A percentile compares a stretch with the other conserved stretches of the same genome.
phyloP scores from a whole-genome alignment of 345 rosid species.

The Populus davidiana region DNA sequence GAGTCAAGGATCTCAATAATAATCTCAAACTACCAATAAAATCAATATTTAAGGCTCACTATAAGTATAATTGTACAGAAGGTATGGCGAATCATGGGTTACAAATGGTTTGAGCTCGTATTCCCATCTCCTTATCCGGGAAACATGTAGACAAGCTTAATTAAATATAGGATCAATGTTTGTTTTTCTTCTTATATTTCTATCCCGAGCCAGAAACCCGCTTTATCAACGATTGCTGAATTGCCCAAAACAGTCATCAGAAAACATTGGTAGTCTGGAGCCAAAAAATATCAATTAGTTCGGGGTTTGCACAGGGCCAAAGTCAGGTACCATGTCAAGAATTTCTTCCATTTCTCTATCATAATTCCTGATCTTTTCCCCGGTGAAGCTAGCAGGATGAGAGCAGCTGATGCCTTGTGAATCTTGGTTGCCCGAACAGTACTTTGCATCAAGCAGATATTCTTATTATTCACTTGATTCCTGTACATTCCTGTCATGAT shows the following conservation, averaged over 20 bases:
- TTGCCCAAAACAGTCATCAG: not conserved
- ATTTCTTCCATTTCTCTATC: not conserved
- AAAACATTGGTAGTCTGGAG: not conserved
- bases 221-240: not conserved
- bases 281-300: not conserved
- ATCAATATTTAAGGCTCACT: not conserved
- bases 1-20: too few species aligned
- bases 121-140: not conserved
- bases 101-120: not conserved
- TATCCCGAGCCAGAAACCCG: not conserved
- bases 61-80: not conserved
- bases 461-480: constrained; percentile 2
- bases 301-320: not conserved
- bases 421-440: constrained; percentile 6
- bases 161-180: not conserved
- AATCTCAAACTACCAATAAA: not conserved
- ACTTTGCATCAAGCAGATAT: not conserved
- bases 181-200: not conserved
- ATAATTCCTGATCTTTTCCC: not conserved
- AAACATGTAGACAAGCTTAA: not conserved
- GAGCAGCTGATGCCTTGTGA: not conserved
- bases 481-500: not conserved
- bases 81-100: not conserved
- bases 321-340: not conserved
- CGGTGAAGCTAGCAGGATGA: not conserved